Conservation (phyloP, 1,284 basidiomycete species). For the Austroboletus sp. region DNA sequence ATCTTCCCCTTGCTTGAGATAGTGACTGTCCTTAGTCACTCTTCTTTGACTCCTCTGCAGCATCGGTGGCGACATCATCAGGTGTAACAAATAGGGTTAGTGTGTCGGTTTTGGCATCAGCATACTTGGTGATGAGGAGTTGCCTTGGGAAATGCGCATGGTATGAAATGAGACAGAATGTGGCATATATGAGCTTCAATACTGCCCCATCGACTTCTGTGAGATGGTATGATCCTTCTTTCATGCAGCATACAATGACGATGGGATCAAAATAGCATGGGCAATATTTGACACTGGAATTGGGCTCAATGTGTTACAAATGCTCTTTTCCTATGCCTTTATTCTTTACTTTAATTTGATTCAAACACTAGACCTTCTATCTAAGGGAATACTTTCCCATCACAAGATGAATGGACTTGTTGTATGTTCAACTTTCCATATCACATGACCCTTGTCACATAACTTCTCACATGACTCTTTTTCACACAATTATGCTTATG, state of each 20-base stretch:
- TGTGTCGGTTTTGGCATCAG: not conserved
- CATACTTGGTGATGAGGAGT: not conserved
- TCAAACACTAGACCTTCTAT: too few relatives aligned
- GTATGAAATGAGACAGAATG: slow-evolving; percentile 20
- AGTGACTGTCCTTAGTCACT: not conserved
- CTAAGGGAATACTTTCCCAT: too few relatives aligned
- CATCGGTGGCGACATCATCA: too few relatives aligned
- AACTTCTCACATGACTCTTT: too few relatives aligned
- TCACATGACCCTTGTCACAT: too few relatives aligned
- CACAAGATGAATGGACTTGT: too few relatives aligned
- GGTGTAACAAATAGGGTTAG: not conserved
- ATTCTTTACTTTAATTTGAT: too few relatives aligned
- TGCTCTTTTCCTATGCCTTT: too few relatives aligned
- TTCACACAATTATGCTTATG: too few relatives aligned
- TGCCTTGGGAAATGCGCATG: not conserved
- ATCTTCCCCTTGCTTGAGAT: not conserved
- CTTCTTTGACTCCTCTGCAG: not conserved
- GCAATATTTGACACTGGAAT: slow-evolving; percentile 24
- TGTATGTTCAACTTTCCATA: too few relatives aligned
- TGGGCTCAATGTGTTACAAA: slow-evolving; percentile 21
- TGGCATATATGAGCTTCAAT: slow-evolving; percentile 11
- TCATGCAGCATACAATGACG: slow-evolving; percentile 22
- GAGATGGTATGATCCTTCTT: slow-evolving; percentile 29
- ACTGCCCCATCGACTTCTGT: slow-evolving; percentile 28
- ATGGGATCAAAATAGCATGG: slow-evolving; percentile 30